Base-by-base conservation (phyloP, 176 grass and related monocot species). In the Typha latifolia region DNA sequence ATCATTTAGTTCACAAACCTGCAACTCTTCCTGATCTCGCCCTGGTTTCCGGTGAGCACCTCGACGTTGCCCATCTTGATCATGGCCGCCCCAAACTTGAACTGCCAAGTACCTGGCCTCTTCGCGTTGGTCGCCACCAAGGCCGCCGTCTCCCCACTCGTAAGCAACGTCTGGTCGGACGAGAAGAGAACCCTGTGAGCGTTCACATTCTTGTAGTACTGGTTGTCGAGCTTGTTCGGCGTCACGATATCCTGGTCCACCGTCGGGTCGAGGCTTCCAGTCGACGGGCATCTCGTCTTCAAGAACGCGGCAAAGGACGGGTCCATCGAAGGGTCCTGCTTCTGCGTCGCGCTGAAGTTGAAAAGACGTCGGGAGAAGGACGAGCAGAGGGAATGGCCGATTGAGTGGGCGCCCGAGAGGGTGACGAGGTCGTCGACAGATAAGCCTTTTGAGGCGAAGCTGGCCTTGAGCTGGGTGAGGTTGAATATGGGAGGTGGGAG, bases 131-230 rank as follows among this genome's bases (percentile, higher is more conserved):
- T 68, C 7, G 49, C 59, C 13, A 80, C 78, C 65, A 85, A 9
- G 14, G 63, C 56, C 3, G 69, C 69, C 0, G 81, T 88, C 49
- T 12, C 13, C 2, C 51, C 15, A 62, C 74, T 75, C 18, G 68
- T 55, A 12, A 78, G 77, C 69, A 84, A 47, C 51, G 68, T 51
- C 66, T 88, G 85, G 66, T 88, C 85, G 31, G 85, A 88, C 9
- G 23, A 47, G 73, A 88, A 69, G 11, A 75, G 73, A 63, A 79
- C 77, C 69, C 66, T 67, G 50, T 22, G 47, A n/a, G 11, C 62
- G 4, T 84, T 53, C 48, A 88, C 69, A 62, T 88, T 57, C 47
- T 51, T 65, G 49, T 50, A 88, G 72, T 81, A 88, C 74, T 81
- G 66, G 66, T 74, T 78, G 77, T 88, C 77, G 24, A 83, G 27